Base-by-base conservation (phyloP, 371 early-diverging fungal genomes). In the Mucor lusitanicus region DNA sequence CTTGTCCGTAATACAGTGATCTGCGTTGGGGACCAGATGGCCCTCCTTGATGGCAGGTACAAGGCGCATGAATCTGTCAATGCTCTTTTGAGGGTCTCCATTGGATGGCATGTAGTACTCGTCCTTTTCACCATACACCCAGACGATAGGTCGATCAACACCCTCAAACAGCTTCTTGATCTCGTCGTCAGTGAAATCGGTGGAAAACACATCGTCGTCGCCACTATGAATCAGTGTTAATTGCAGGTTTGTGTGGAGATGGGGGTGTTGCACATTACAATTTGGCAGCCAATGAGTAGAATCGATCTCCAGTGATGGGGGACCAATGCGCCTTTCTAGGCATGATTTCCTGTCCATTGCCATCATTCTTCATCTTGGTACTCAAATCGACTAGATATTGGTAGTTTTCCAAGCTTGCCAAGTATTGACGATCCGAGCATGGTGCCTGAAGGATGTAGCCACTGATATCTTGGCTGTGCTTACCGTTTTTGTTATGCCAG, bases 191-290 rank as follows among this genome's bases (percentile, higher is more conserved):
- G 84, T 63, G 6, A 84, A 76, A 66, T 87, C 87, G 8, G 84
- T 79, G 3, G 85, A 85, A 59, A 87, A 87, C 40, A 87, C 78
- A 63, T 87, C 87, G 59, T 87, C 85, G 53, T 85, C 85, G 0
- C 87, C 87, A 11, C 87, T 85, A 72, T 15, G 39, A 17, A 55
- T 0, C 32, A 25, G 37, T 35, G 32, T 40, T 37, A 42, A 50
- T 28, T 17, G 28, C 8, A 30, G 17, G 23, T 21, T 23, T 63
- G 17, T 54, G 39, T 6, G 6, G 3, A 30, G 30, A 50, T 3
- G 23, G 2, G 1, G 2, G 25, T 15, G 35, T 50, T 5, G 15
- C 3, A 12, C 1, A 25, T 28, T 23, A 32, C 58, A 6, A 78
- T 40, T 68, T 65, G 6, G 81, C 74, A 30, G 63, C 72, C 12